A percentile compares a stretch with the other conserved stretches of the same genome.
Conservation (phyloP, 257 asterid species). For the Penstemon eatonii region DNA sequence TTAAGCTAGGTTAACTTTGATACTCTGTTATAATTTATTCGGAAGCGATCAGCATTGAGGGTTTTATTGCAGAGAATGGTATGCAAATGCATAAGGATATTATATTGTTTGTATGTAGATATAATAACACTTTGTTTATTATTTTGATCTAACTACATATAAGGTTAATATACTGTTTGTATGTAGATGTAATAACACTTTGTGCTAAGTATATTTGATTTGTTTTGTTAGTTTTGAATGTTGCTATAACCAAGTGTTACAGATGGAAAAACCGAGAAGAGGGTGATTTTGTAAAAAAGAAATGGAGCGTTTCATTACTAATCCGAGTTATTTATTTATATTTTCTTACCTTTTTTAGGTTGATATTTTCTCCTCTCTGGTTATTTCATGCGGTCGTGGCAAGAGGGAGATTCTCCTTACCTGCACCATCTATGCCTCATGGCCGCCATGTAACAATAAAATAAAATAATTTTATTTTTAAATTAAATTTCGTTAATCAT, state of each 20-base stretch:
- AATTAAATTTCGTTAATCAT: not conserved
- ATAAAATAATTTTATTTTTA: conserved; percentile 1
- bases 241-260: not conserved
- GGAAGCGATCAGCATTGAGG: not conserved
- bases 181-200: not conserved
- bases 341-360: conserved; percentile 48
- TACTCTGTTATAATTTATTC: not conserved
- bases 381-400: conserved; percentile 91
- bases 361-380: conserved; percentile 83
- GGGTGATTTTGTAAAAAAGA: not conserved
- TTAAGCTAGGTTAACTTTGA: not conserved
- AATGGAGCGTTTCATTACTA: not conserved
- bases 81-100: conserved; percentile 5
- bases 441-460: conserved; percentile 74
- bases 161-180: not conserved
- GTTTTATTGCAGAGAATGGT: conserved; percentile 13
- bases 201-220: no score
- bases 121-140: not conserved
- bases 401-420: conserved; percentile 95
- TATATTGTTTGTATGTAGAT: not conserved
- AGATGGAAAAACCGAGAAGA: not conserved
- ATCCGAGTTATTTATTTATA: not conserved
- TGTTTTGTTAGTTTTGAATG: conserved; percentile 9
- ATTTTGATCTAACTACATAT: not conserved
- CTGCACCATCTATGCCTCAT: conserved; percentile 96